Percentiles rank a stretch among this genome's conserved stretches.
Conservation (phyloP, 768 basidiomycete species). For the Rhizopogon vulgaris region DNA sequence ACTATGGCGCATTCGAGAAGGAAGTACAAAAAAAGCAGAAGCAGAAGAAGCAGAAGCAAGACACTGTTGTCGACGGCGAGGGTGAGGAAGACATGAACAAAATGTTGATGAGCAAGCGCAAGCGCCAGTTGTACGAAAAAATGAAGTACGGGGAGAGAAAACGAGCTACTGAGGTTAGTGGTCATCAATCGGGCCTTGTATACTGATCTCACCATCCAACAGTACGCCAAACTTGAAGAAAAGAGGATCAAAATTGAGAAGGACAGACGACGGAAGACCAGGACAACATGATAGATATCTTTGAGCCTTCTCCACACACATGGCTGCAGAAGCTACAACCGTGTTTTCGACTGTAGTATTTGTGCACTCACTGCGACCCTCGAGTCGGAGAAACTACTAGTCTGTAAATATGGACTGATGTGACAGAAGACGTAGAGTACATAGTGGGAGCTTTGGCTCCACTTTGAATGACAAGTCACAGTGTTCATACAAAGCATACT, state of each 20-base stretch:
- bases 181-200: neutral
- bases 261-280: constrained; percentile 39
- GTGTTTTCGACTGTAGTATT: neutral
- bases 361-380: neutral
- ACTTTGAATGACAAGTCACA: too few species aligned
- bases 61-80: constrained; percentile 28
- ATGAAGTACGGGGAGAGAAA: constrained; percentile 84
- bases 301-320: neutral
- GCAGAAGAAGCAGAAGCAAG: constrained; percentile 23
- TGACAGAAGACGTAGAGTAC: neutral
- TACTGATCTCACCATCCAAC: constrained; percentile 8
- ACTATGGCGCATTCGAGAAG: constrained; percentile 74
- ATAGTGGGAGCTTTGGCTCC: neutral
- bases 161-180: constrained; percentile 70
- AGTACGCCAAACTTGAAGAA: constrained; percentile 59
- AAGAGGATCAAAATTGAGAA: constrained; percentile 53
- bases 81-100: constrained; percentile 85
- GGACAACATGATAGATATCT: constrained; percentile 10
- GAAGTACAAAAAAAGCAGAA: constrained; percentile 58
- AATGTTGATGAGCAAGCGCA: constrained; percentile 97
- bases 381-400: neutral
- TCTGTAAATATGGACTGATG: neutral
- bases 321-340: neutral
- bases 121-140: constrained; percentile 88
- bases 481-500: too few species aligned